Evolutionary conservation across 2,329 filamentous ascomycete genomes (phyloP).

Genomic region (Stemphylium beticola): DNA sequence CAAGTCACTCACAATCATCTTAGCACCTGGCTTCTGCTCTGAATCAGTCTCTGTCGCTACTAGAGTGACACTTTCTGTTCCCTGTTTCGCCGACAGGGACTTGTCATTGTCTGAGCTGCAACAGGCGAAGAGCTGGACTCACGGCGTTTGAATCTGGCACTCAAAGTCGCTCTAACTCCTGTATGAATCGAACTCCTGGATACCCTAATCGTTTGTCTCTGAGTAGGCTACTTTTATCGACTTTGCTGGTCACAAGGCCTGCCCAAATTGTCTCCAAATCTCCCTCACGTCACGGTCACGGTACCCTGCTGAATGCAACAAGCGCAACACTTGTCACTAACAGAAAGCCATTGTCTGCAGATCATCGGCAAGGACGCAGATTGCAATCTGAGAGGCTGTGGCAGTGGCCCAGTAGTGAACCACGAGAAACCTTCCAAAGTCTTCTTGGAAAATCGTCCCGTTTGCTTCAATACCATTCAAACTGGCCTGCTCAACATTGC

Average conservation of each 20-base stretch:
- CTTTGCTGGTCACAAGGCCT: conserved; percentile 40
- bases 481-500: conserved; percentile 45
- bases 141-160: conserved; percentile 37
- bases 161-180: conserved; percentile 47
- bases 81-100: conserved; percentile 40
- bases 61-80: conserved; percentile 31
- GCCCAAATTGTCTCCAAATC: conserved; percentile 32
- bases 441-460: conserved; percentile 4
- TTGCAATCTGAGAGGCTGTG: conserved; percentile 21
- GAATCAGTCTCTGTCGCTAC: conserved; percentile 42
- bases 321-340: conserved; percentile 33
- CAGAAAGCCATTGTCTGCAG: conserved; percentile 29
- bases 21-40: conserved; percentile 46
- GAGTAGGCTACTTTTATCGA: conserved; percentile 34
- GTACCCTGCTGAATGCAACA: conserved; percentile 20
- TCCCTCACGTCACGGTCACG: conserved; percentile 24
- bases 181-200: conserved; percentile 47
- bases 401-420: conserved; percentile 18
- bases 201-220: conserved; percentile 44
- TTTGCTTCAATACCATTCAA: conserved; percentile 38
- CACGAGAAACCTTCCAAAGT: conserved; percentile 5
- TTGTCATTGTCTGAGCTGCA: conserved; percentile 36
- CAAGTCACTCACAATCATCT: conserved; percentile 43
- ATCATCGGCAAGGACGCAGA: conserved; percentile 21
- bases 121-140: conserved; percentile 36